Conservation (phyloP, 148 eudicot species). For the Fallopia convolvulus region DNA sequence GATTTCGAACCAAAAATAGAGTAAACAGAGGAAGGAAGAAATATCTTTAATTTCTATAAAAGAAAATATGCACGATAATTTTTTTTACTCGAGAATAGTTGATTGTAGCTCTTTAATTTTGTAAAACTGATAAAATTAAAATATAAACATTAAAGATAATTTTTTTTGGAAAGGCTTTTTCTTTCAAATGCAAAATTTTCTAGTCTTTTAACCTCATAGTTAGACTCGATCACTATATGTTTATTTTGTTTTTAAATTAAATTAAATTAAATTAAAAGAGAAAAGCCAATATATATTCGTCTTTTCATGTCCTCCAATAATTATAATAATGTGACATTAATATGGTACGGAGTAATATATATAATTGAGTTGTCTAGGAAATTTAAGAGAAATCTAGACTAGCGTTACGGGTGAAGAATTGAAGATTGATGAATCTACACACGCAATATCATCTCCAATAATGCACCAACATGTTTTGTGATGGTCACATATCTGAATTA, state of each 20-base stretch:
- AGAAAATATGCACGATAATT: not conserved
- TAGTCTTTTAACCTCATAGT: too few relatives aligned
- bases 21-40: not conserved
- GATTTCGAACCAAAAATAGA: not conserved
- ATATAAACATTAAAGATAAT: too few relatives aligned
- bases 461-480: not conserved
- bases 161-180: too few relatives aligned
- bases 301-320: too few relatives aligned
- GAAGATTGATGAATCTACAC: slow-evolving; percentile 1
- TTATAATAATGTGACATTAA: not conserved
- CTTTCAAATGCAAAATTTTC: too few relatives aligned
- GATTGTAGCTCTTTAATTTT: too few relatives aligned
- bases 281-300: too few relatives aligned
- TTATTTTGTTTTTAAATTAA: not conserved
- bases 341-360: not conserved
- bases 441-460: slow-evolving; percentile 6
- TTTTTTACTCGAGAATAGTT: too few relatives aligned
- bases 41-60: not conserved
- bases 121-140: too few relatives aligned
- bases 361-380: not conserved
- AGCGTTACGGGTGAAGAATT: slow-evolving; percentile 3
- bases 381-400: not conserved
- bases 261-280: not conserved
- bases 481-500: not conserved
- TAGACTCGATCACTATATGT: not conserved